phyloP scores from a whole-genome alignment of 1,284 basidiomycete genomes.

The Ustilago esculenta region DNA sequence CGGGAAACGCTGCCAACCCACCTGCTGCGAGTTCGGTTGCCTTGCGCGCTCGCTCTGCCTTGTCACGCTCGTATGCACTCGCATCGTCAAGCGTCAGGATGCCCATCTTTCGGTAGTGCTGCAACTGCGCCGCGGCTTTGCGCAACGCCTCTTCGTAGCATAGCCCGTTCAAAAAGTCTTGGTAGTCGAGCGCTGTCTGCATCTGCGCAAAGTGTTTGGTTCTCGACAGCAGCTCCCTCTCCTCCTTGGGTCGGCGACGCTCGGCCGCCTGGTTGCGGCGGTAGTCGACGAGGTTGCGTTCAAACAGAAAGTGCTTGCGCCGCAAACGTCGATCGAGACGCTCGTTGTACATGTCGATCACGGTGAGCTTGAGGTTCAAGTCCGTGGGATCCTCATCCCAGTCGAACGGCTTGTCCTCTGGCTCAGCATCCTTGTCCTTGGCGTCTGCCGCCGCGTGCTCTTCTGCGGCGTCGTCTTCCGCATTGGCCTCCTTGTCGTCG shows the following conservation, averaged over 20 bases:
- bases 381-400: slow-evolving; percentile 82
- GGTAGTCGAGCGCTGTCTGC: slow-evolving; percentile 91
- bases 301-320: slow-evolving; percentile 89
- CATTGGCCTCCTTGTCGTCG: slow-evolving; percentile 42
- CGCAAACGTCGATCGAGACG: slow-evolving; percentile 88
- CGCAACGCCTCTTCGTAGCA: slow-evolving; percentile 70
- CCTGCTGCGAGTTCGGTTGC: slow-evolving; percentile 61
- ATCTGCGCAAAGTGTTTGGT: slow-evolving; percentile 91
- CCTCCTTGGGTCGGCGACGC: slow-evolving; percentile 88
- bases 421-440: slow-evolving; percentile 53
- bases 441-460: slow-evolving; percentile 37
- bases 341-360: slow-evolving; percentile 92
- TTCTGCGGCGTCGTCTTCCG: slow-evolving; percentile 24
- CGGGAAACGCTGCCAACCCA: slow-evolving; percentile 55
- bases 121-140: slow-evolving; percentile 58
- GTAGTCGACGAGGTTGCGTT: slow-evolving; percentile 89
- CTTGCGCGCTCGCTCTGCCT: slow-evolving; percentile 57
- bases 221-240: slow-evolving; percentile 87
- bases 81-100: slow-evolving; percentile 63
- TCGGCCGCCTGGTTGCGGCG: slow-evolving; percentile 85
- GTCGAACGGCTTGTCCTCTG: slow-evolving; percentile 61
- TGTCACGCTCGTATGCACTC: slow-evolving; percentile 59
- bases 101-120: slow-evolving; percentile 62
- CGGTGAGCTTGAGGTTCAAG: slow-evolving; percentile 85
- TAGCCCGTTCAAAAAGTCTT: slow-evolving; percentile 85